Evolutionary conservation across 352 stramenopile genomes (phyloP).

Genomic region (Phytophthora rubi): DNA sequence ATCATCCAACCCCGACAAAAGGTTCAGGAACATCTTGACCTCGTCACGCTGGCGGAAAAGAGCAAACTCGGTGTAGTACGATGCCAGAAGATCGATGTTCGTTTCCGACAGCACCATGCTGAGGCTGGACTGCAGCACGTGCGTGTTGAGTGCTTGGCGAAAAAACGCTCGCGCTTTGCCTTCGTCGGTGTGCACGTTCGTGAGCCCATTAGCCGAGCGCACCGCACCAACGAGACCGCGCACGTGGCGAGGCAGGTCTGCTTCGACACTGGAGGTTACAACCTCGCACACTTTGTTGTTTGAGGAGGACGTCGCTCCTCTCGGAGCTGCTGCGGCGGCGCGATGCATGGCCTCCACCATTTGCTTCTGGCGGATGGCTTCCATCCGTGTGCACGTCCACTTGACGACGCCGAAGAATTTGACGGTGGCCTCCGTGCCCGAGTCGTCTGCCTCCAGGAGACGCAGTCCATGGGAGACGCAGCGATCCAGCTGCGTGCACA

Average conservation of each 20-base stretch:
- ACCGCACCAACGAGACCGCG: slow-evolving; percentile 73
- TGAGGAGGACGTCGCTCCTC: slow-evolving; percentile 15
- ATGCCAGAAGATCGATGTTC: slow-evolving; percentile 78
- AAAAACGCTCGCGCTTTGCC: slow-evolving; percentile 81
- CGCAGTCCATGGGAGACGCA: slow-evolving; percentile 75
- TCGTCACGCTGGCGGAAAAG: slow-evolving; percentile 84
- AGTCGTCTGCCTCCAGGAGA: slow-evolving; percentile 51
- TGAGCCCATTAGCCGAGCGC: slow-evolving; percentile 59
- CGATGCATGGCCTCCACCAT: slow-evolving; percentile 72
- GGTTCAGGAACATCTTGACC: slow-evolving; percentile 74
- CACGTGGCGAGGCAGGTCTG: slow-evolving; percentile 71
- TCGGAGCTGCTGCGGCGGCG: slow-evolving; percentile 24
- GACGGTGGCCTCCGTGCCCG: slow-evolving; percentile 60
- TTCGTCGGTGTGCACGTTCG: slow-evolving; percentile 75
- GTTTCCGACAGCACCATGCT: slow-evolving; percentile 71
- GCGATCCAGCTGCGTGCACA: slow-evolving; percentile 77
- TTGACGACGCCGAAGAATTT: slow-evolving; percentile 89
- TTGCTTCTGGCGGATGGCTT: slow-evolving; percentile 74
- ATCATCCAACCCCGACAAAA: slow-evolving; percentile 68
- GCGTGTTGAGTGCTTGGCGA: slow-evolving; percentile 84
- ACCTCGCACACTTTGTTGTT: slow-evolving; percentile 62
- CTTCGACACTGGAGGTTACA: slow-evolving; percentile 74
- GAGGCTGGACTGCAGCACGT: slow-evolving; percentile 75
- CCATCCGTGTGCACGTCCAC: slow-evolving; percentile 84
- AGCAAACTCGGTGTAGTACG: slow-evolving; percentile 82